Percentiles rank a stretch among this genome's conserved stretches.
phyloP scores from a whole-genome alignment of 176 grass and related monocot species.

The Tillandsia leiboldiana region DNA sequence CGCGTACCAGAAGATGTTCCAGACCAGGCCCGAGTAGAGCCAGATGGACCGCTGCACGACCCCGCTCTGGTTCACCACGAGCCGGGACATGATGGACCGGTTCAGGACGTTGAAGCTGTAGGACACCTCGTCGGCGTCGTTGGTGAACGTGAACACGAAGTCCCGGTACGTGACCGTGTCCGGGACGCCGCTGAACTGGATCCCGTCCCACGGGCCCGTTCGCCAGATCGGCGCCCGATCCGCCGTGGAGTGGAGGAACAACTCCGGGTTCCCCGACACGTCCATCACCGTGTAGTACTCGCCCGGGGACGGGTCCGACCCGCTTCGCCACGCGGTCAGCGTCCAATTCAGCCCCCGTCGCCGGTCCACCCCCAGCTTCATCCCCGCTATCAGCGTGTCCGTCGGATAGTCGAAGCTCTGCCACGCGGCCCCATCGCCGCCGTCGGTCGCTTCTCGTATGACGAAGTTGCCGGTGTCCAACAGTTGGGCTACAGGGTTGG shows the following conservation, averaged over 20 bases:
- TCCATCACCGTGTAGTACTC: conserved; percentile 36
- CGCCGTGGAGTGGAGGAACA: conserved; percentile 35
- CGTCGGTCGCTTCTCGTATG: conserved; percentile 4
- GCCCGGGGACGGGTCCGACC: conserved; percentile 36
- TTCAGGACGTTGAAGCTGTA: conserved; percentile 43
- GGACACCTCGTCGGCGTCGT: conserved; percentile 27
- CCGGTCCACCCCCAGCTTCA: conserved; percentile 43
- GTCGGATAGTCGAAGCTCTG: conserved; percentile 63
- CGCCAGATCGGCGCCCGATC: conserved; percentile 22
- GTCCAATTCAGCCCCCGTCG: conserved; percentile 21
- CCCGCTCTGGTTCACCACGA: conserved; percentile 26
- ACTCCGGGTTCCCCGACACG: conserved; percentile 33
- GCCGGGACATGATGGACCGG: conserved; percentile 30
- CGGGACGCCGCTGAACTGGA: conserved; percentile 53
- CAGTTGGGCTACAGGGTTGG: conserved; percentile 25
- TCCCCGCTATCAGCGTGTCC: conserved; percentile 64
- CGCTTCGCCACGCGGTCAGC: conserved; percentile 54
- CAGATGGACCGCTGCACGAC: conserved; percentile 39
- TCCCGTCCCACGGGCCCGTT: conserved; percentile 43
- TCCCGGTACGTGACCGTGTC: conserved; percentile 30
- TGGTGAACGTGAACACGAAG: conserved; percentile 45
- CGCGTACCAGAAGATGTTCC: conserved; percentile 47
- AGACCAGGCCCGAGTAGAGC: conserved; percentile 25
- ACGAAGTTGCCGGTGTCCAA: conserved; percentile 43
- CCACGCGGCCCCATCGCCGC: conserved; percentile 24